Base-by-base conservation (phyloP, 2,329 filamentous ascomycete genomes). In the Volutella citrinella region DNA sequence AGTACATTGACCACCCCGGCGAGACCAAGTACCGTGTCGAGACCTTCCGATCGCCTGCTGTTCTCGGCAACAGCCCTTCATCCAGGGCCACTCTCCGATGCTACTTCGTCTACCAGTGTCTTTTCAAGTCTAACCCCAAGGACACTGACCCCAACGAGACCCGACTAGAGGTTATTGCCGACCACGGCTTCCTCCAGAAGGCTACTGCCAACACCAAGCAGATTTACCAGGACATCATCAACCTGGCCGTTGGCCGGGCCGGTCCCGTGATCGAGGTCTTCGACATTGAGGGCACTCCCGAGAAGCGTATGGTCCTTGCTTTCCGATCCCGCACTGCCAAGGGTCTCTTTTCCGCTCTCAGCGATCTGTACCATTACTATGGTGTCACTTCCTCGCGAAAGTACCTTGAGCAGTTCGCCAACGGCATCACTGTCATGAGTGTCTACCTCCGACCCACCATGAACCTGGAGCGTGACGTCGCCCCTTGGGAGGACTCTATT, bases 401-500 rank as follows among this genome's bases (percentile, higher is more conserved):
- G 70, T 98, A 98, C 57, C 86, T 98, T 29, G 87, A 98, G 68
- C 93, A 97, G 67, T 98, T 98, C 73, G 93, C 90, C 56, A 98
- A 98, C 63, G 93, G 93, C 43, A 94, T 96, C 60, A 95, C 88
- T 11, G 85, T 97, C 63, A 95, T 97, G 76, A 96, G 89, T 51
- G 79, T 96, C 44, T 98, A 98, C 65, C 76, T 98, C 40, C 83
- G 84, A 48, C 89, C 87, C 15, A 75, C 84, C 13, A 59, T 72
- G 29, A 76, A 75, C 46, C 62, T 74, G 16, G 67, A 78, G 22
- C 65, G 74, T 25, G 72, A 75, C 36, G 68, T 69, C 58, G 90
- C 91, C 23, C 84, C 89, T 1, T 88, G 97, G 49, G 88, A 96
- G 55, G 84, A 91, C 50, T 93, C 91, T 4, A 95, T 98, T 48